These are phyloP conservation scores for Phytophthora chlamydospora DNA, from an alignment of 352 stramenopile species.

Conservation along the genomic window DNA sequence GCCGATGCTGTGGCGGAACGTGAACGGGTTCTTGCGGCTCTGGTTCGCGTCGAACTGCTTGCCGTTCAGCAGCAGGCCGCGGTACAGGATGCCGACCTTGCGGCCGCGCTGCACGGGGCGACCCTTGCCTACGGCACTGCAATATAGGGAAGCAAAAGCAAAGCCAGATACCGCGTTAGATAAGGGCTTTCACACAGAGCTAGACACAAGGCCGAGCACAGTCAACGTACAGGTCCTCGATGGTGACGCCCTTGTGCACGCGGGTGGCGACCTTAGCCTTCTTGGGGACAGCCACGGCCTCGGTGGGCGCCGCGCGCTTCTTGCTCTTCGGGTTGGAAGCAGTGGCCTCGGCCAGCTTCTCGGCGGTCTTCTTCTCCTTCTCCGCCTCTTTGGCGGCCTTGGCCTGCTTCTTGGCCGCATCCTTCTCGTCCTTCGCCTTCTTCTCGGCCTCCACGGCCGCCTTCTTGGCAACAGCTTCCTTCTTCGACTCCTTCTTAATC, in stretches of 20 bases:
- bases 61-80: slow-evolving; percentile 78
- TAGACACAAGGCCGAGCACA: background rate
- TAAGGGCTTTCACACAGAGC: background rate
- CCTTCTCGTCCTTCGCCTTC: slow-evolving; percentile 36
- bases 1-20: slow-evolving; percentile 83
- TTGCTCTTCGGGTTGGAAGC: slow-evolving; percentile 48
- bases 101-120: slow-evolving; percentile 55
- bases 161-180: slow-evolving; percentile 19
- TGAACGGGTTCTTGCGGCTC: slow-evolving; percentile 87
- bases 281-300: slow-evolving; percentile 74
- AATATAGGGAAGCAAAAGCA: slow-evolving; percentile 11
- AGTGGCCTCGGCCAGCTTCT: slow-evolving; percentile 61
- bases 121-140: slow-evolving; percentile 77
- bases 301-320: slow-evolving; percentile 67
- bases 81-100: slow-evolving; percentile 87
- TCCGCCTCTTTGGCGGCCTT: slow-evolving; percentile 32
- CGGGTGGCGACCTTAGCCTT: slow-evolving; percentile 70
- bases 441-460: slow-evolving; percentile 33
- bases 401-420: slow-evolving; percentile 41
- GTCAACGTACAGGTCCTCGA: slow-evolving; percentile 73
- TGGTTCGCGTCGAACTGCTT: slow-evolving; percentile 85
- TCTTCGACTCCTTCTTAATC: slow-evolving; percentile 41
- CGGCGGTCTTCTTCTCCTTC: slow-evolving; percentile 60
- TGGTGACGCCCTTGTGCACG: slow-evolving; percentile 80
- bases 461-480: slow-evolving; percentile 42